These are phyloP conservation scores for Boletus patriciae DNA, from an alignment of 768 basidiomycete genomes.

Conservation along the genomic window DNA sequence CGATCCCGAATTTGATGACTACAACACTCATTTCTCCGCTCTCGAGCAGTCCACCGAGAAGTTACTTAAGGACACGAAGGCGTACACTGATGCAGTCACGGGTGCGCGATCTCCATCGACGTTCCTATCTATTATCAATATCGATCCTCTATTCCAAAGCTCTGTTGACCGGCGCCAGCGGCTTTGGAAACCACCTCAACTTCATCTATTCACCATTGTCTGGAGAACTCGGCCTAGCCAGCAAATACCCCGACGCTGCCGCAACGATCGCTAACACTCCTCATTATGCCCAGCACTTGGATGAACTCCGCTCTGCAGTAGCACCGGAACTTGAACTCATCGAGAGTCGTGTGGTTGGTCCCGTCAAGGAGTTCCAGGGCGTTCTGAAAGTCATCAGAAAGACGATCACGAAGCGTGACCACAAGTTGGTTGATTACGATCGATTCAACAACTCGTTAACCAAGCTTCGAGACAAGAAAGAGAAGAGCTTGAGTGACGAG, in stretches of 20 bases:
- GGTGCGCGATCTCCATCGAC: slow-evolving; percentile 38
- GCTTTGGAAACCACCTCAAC: slow-evolving; percentile 63
- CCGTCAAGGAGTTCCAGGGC: slow-evolving; percentile 85
- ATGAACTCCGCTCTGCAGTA: slow-evolving; percentile 77
- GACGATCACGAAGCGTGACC: slow-evolving; percentile 93
- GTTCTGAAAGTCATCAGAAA: slow-evolving; percentile 90
- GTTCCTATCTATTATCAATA: neutral
- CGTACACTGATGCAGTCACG: slow-evolving; percentile 81
- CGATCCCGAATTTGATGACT: slow-evolving; percentile 91
- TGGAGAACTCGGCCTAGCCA: slow-evolving; percentile 76
- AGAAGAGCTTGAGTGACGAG: slow-evolving; percentile 93
- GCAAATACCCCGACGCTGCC: slow-evolving; percentile 74
- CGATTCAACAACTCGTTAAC: slow-evolving; percentile 94
- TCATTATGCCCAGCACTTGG: slow-evolving; percentile 69
- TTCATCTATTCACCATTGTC: slow-evolving; percentile 63
- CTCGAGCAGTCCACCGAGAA: slow-evolving; percentile 86
- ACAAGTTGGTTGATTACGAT: slow-evolving; percentile 96
- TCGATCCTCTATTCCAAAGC: slow-evolving; percentile 37
- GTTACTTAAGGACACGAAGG: slow-evolving; percentile 87
- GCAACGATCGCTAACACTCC: slow-evolving; percentile 79
- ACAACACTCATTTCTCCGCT: slow-evolving; percentile 68
- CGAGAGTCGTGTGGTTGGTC: slow-evolving; percentile 78
- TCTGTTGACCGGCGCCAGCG: slow-evolving; percentile 64
- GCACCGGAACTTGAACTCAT: slow-evolving; percentile 94
- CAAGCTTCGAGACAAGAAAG: slow-evolving; percentile 97